Percentiles rank a stretch among this genome's conserved stretches.
Conservation (phyloP, 345 rosid species). For the Brassica rapa region DNA sequence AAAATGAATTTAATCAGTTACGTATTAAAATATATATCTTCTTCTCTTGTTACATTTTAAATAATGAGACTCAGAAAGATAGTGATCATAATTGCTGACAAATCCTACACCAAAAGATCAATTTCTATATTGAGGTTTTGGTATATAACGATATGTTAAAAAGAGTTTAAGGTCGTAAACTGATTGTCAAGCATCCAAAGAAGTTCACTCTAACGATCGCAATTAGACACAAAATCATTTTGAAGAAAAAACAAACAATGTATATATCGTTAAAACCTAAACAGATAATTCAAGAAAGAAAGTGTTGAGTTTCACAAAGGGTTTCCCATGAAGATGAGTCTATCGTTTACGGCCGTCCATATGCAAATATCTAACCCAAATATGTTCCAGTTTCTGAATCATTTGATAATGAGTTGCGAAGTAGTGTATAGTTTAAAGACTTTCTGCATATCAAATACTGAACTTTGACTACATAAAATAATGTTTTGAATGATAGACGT, state of each 20-base stretch:
- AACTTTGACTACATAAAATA: constrained; percentile 15
- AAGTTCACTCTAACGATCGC: neutral
- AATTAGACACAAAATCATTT: constrained; percentile 12
- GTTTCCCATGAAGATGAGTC: neutral
- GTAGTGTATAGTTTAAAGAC: neutral
- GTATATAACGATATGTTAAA: neutral
- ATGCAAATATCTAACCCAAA: neutral
- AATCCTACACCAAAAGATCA: constrained; percentile 7
- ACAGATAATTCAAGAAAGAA: neutral
- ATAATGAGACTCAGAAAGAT: neutral
- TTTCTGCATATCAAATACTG: neutral
- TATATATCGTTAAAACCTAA: neutral
- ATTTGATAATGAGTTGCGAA: neutral
- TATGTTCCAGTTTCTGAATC: neutral
- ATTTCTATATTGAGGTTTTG: neutral
- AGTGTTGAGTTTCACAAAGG: constrained; percentile 4
- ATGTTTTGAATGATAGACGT: constrained; percentile 10
- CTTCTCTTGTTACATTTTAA: neutral
- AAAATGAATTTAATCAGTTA: neutral
- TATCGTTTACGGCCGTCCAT: constrained; percentile 21
- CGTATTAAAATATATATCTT: neutral
- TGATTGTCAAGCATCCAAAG: neutral
- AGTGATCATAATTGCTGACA: constrained; percentile 12
- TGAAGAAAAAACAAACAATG: neutral
- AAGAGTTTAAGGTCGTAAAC: neutral